Base-by-base conservation (phyloP, 257 asterid species). In the Agastache rugosa region DNA sequence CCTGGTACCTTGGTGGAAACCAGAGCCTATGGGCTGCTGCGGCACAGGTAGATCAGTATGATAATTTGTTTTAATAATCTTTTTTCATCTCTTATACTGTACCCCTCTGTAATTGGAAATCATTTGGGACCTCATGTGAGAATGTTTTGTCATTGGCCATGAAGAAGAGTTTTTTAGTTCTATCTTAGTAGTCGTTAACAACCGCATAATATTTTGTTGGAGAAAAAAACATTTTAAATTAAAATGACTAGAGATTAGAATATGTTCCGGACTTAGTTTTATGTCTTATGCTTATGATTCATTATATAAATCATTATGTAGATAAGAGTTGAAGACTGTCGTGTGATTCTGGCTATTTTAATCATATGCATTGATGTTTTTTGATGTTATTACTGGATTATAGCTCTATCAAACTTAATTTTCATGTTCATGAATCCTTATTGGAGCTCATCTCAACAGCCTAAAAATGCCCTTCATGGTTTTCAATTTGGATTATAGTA, bases 1-100 rank as follows among this genome's bases (percentile, higher is more conserved):
- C 92, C 63, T 94, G 99, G 99, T 94, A 92, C 84, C 77, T 78
- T 77, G 88, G 88, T 73, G 87, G 74, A 50, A 84, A 87, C 53
- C 91, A 85, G 64, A 85, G 79, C 59, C 79, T 90, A 16, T 86
- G 95, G 95, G 84, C 90, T 80, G 85, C 96, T 47, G 93, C 97
- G 71, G 99, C 98, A 73, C 97, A 90, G 98, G 98, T 92, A 80
- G 72, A 56, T 67, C 64, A 47, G n/a, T 47, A 3, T n/a, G 5
- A 37, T 23, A 12, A 41, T 34, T 37, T 45, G 35, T 37, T 41
- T 23, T 67, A 11, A n/a, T 25, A 12, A 23, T 29, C 50, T 6
- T 10, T 68, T 11, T 58, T 58, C 22, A 47, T n/a, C n/a, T 47
- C 16, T 29, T 29, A 29, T 4, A 29, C 34, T 29, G 34, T 3